Evolutionary conservation across 805 yeast genomes (phyloP).

Genomic region (Teunomyces barrocoloradensis): DNA sequence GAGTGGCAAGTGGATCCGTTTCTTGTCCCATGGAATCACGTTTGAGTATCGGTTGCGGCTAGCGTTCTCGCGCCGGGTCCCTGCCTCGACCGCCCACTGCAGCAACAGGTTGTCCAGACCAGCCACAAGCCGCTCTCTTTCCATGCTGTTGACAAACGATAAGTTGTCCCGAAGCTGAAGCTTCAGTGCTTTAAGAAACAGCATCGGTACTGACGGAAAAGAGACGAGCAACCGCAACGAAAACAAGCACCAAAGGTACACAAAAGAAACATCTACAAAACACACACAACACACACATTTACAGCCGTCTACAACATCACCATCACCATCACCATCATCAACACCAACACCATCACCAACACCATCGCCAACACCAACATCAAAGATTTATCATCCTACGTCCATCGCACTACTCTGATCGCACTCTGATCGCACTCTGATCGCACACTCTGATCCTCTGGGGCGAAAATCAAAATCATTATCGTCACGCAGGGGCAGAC

Average conservation of each 20-base stretch:
- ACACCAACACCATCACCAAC: too few relatives aligned
- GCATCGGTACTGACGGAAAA: slow-evolving; percentile 1
- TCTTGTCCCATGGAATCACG: slow-evolving; percentile 40
- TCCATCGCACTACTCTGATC: too few relatives aligned
- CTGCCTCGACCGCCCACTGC: slow-evolving; percentile 2
- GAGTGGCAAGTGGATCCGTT: slow-evolving; percentile 31
- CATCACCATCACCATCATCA: too few relatives aligned
- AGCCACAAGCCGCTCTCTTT: slow-evolving; percentile 4
- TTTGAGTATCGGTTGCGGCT: slow-evolving; percentile 36
- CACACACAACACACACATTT: too few relatives aligned
- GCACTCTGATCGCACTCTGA: too few relatives aligned
- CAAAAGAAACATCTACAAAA: not conserved
- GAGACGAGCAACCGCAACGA: not conserved
- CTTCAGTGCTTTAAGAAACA: slow-evolving; percentile 8
- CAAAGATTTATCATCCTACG: too few relatives aligned
- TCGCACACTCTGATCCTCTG: too few relatives aligned
- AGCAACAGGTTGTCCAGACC: not conserved
- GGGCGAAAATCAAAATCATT: too few relatives aligned
- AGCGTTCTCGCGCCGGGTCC: slow-evolving; percentile 1
- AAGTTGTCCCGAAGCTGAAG: slow-evolving; percentile 11
- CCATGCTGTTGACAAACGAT: slow-evolving; percentile 9
- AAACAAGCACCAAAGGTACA: not conserved
- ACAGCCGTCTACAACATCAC: too few relatives aligned
- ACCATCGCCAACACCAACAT: too few relatives aligned
- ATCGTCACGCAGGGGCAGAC: not conserved